Base-by-base conservation (phyloP, 768 basidiomycete species). In the Candolleomyces aberdarensis region DNA sequence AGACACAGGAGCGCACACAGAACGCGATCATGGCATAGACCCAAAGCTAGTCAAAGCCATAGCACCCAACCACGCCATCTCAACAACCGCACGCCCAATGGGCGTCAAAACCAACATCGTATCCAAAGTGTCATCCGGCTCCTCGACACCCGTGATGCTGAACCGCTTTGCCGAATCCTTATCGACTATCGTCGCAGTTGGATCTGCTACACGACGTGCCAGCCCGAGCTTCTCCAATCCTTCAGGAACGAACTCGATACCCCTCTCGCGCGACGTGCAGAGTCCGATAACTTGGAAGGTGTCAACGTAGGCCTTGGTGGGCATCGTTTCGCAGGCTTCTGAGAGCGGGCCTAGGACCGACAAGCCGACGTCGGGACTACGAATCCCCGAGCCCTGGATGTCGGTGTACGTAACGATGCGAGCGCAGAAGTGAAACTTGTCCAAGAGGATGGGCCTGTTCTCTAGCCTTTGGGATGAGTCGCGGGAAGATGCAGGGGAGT, bases 161-260 rank as follows among this genome's bases (percentile, higher is more conserved):
- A 59, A 62, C n/a, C 56, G 53, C 20, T 29, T 61, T 60, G 20
- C 47, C 60, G 39, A 11, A 0, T 61, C 63, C 22, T 59, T 56
- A 4, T 65, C 62, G 8, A 32, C 19, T 13, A 66, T 32, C 1
- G 58, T 14, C 6, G 70, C 67, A 11, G 14, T 39, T 22, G 69
- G 70, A 46, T 72, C 69, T 40, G 69, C 71, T 2, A 75, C 69
- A 26, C 71, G 70, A 5, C 74, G 74, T 65, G 87, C 87, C 63
- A 95, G 74, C 0, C 91, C 92, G 59, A 96, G 79, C 70, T 86
- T 84, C 64, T 85, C 80, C 57, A 95, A 78, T 0, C 91, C 93
- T 53, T 96, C 87, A 0, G 88, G 83, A n/a, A 86, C 71, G 63
- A 96, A 92, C 71, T 92, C 86, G 55, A 96, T 83, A 4, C 91